Base-by-base conservation (phyloP, 2,329 filamentous ascomycete genomes). In the Curvularia sp. region DNA sequence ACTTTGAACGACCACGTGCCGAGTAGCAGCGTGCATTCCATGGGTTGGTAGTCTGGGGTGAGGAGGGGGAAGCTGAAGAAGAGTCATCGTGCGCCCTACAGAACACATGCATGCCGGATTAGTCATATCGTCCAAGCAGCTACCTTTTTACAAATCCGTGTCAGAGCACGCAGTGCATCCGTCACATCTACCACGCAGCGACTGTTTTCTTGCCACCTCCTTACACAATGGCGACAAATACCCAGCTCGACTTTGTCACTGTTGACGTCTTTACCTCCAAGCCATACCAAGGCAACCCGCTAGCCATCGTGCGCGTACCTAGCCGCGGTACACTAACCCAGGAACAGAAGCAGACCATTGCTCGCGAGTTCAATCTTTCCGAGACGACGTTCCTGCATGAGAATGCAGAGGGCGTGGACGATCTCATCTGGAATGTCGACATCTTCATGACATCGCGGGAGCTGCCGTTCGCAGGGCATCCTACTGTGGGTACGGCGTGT, bases 381-480 rank as follows among this genome's bases (percentile, higher is more conserved):
- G 85, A 87, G 63, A 85, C 83, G 0, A 82, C 85, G 24, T 86
- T 87, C 61, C 69, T 86, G 18, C 80, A 85, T 63, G 76, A 75
- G 53, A 68, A 67, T 26, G 69, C 49, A 30, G 41, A 50, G 5
- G 63, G 53, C 31, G 58, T 58, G 15, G 63, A 63, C 9, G 55
- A 60, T 6, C 64, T 72, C 44, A 66, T 71, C 53, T 82, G 80
- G 80, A 74, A 68, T 3, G 74, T 86, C 50, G 81, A 86, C 67
- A 87, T 87, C 65, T 86, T 86, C 76, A 81, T 81, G 41, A 78
- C 79, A 0, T 71, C 75, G 7, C 67, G 63, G 10, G 85, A 87
- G 69, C 67, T 87, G 15, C 83, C 85, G 7, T 86, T 87, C 63
- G 85, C 85, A 1, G 83, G 85, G 3, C 85, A 87, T 67, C 85